A percentile compares a stretch with the other conserved stretches of the same genome.
Evolutionary conservation across 305 asterid species (phyloP).

Genomic region (Petunia hybrid): DNA sequence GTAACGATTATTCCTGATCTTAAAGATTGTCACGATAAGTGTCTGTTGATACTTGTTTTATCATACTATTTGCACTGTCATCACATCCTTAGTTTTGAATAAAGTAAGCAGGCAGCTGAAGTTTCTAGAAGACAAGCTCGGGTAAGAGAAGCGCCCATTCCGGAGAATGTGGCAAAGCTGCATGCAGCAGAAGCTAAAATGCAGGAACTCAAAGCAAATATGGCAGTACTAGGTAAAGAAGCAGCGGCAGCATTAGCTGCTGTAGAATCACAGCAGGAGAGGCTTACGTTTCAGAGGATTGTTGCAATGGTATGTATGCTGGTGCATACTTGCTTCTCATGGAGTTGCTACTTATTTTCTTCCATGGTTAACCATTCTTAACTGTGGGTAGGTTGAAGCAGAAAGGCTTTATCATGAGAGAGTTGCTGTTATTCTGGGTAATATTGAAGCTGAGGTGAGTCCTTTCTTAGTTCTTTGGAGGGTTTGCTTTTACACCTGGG

Average conservation of each 20-base stretch:
- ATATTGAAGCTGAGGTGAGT: conserved; percentile 91
- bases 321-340: conserved; percentile 27
- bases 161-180: conserved; percentile 88
- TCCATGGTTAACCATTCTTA: conserved; percentile 19
- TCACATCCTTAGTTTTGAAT: conserved; percentile 25
- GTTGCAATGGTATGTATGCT: conserved; percentile 73
- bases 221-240: conserved; percentile 98
- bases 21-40: neutral
- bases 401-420: conserved; percentile 90
- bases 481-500: conserved; percentile 16
- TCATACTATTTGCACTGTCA: conserved; percentile 3
- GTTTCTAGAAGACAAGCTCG: conserved; percentile 94
- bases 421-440: conserved; percentile 90
- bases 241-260: conserved; percentile 93
- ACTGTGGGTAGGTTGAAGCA: conserved; percentile 76
- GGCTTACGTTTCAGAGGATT: conserved; percentile 95
- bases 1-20: conserved; percentile 17
- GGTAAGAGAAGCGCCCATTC: conserved; percentile 93
- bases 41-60: neutral
- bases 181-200: conserved; percentile 92
- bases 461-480: conserved; percentile 32
- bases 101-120: conserved; percentile 79
- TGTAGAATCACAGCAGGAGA: conserved; percentile 96
- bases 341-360: conserved; percentile 17
- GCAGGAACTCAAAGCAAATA: conserved; percentile 92